phyloP scores from a whole-genome alignment of 208 protist genomes.

The Leishmania arabica region DNA sequence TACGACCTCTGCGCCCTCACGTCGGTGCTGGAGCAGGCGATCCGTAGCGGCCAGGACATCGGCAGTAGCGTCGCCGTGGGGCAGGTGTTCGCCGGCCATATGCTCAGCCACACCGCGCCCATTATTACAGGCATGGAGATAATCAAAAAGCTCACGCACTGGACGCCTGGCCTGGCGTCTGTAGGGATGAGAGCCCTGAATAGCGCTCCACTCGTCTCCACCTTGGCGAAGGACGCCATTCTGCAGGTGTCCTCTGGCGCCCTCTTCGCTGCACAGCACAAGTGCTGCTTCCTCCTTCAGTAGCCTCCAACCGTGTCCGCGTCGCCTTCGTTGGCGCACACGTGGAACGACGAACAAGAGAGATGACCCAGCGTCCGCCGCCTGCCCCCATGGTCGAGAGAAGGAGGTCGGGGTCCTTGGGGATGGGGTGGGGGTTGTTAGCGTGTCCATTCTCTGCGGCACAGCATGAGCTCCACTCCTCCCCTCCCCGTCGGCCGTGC shows the following conservation, averaged over 20 bases:
- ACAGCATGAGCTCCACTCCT: not conserved
- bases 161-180: conserved; percentile 48
- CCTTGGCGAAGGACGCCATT: conserved; percentile 77
- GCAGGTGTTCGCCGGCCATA: conserved; percentile 71
- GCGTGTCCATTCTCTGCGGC: not conserved
- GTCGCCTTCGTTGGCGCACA: not conserved
- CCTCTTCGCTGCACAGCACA: conserved; percentile 66
- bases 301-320: conserved; percentile 1
- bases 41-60: conserved; percentile 79
- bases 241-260: conserved; percentile 78
- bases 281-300: conserved; percentile 52
- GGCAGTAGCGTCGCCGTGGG: conserved; percentile 72
- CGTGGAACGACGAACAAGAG: no score
- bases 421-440: not conserved
- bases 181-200: conserved; percentile 77
- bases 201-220: conserved; percentile 66
- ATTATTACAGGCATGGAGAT: conserved; percentile 83
- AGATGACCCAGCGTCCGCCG: not conserved
- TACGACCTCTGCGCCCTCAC: conserved; percentile 84
- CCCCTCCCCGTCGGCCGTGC: not conserved
- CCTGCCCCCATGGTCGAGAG: no score
- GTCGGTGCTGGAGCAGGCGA: conserved; percentile 58
- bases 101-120: conserved; percentile 72
- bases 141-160: conserved; percentile 64
- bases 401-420: not conserved